phyloP scores from a whole-genome alignment of 1,284 basidiomycete species.

The Xerocomus amazonicus region DNA sequence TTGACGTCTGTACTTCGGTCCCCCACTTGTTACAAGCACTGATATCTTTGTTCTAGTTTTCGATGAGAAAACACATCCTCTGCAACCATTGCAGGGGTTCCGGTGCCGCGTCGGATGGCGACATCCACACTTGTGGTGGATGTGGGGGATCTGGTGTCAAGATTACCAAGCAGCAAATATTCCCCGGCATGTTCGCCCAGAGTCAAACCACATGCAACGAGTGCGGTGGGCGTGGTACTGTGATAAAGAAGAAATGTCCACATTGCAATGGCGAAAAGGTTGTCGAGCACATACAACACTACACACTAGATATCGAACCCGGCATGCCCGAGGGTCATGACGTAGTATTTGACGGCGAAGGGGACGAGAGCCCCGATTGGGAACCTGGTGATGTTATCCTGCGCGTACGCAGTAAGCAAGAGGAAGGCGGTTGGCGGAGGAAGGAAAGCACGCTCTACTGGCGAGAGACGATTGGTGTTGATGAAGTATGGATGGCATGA shows the following conservation, averaged over 20 bases:
- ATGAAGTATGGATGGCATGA: conserved; percentile 63
- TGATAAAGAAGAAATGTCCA: conserved; percentile 74
- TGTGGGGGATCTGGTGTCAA: conserved; percentile 86
- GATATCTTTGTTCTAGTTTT: conserved; percentile 58
- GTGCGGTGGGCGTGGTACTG: conserved; percentile 79
- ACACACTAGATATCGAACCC: conserved; percentile 76
- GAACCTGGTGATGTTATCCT: conserved; percentile 89
- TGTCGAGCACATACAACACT: conserved; percentile 77
- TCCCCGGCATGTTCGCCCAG: conserved; percentile 92
- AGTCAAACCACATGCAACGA: conserved; percentile 75
- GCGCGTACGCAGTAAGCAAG: conserved; percentile 71
- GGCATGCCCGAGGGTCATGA: conserved; percentile 92
- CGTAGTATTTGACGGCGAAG: conserved; percentile 88
- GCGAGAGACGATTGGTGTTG: conserved; percentile 83
- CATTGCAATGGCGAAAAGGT: conserved; percentile 83
- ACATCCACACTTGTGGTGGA: conserved; percentile 77
- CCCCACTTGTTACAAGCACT: neutral
- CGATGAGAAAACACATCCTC: conserved; percentile 82
- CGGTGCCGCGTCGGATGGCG: conserved; percentile 82
- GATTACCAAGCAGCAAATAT: conserved; percentile 87
- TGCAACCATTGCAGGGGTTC: conserved; percentile 92
- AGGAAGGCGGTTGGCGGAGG: conserved; percentile 76
- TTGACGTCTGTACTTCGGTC: conserved; percentile 58
- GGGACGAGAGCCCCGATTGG: conserved; percentile 91
- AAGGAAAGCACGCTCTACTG: conserved; percentile 89